Percentiles rank a stretch among this genome's conserved stretches.
Conservation (phyloP, 805 yeast species). For the Kodamaea restingae region DNA sequence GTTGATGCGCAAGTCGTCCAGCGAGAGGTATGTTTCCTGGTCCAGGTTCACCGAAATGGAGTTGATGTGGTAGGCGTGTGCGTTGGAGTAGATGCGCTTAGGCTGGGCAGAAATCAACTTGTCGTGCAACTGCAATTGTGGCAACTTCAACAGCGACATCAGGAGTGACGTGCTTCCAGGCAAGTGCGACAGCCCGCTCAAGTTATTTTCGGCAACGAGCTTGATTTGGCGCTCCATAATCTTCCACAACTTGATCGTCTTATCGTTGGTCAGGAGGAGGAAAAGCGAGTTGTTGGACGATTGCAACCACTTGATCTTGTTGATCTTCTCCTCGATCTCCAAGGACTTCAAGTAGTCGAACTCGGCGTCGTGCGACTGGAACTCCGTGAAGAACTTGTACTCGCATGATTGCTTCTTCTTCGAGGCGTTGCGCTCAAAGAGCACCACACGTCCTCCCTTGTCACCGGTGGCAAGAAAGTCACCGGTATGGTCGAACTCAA, state of each 20-base stretch:
- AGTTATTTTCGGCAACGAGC: conserved; percentile 87
- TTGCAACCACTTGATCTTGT: conserved; percentile 94
- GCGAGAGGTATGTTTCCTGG: conserved; percentile 88
- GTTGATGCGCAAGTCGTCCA: conserved; percentile 93
- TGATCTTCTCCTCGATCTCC: conserved; percentile 97
- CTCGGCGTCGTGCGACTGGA: conserved; percentile 97
- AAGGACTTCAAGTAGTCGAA: conserved; percentile 93
- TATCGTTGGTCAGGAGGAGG: conserved; percentile 88
- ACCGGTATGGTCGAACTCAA: conserved; percentile 93
- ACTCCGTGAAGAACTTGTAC: conserved; percentile 92
- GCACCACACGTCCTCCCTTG: conserved; percentile 95
- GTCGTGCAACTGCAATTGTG: conserved; percentile 89
- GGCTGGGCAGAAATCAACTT: conserved; percentile 95
- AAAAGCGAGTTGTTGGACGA: conserved; percentile 88
- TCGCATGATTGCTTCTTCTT: conserved; percentile 70
- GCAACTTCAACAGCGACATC: conserved; percentile 60
- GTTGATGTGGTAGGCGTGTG: conserved; percentile 97
- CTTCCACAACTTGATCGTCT: conserved; percentile 98
- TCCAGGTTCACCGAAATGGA: conserved; percentile 92
- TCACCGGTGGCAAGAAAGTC: conserved; percentile 97
- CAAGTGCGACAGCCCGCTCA: conserved; percentile 26
- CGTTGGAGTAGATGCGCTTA: conserved; percentile 84
- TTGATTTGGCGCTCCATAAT: conserved; percentile 87
- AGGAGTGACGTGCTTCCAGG: conserved; percentile 23
- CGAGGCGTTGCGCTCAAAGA: conserved; percentile 81